A percentile compares a stretch with the other conserved stretches of the same genome.
phyloP scores from a whole-genome alignment of 179 eudicot species.

The Beta macrorhiza region DNA sequence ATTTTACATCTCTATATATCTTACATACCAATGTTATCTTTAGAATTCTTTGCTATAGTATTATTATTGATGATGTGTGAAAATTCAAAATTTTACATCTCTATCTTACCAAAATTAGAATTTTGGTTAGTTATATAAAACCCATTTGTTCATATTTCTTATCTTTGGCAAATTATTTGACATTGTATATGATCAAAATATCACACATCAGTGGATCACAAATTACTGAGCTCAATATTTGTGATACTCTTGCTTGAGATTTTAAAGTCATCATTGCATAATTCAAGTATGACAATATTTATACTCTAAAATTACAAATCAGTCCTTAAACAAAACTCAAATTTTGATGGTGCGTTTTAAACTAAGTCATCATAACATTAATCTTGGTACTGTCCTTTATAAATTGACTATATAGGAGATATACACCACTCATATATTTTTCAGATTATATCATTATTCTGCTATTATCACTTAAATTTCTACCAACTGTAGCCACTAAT shows the following conservation, averaged over 20 bases:
- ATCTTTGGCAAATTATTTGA: too few relatives aligned
- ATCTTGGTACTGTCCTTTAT: neutral
- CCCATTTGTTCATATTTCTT: too few relatives aligned
- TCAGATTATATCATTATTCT: conserved; percentile 3
- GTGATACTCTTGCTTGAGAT: neutral
- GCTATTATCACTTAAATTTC: conserved; percentile 3
- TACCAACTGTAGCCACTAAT: conserved; percentile 24
- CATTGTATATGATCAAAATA: too few relatives aligned
- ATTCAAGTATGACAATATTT: neutral
- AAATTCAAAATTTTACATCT: too few relatives aligned
- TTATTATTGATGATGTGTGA: too few relatives aligned
- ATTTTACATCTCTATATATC: too few relatives aligned
- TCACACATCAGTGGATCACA: too few relatives aligned
- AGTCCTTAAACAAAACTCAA: neutral
- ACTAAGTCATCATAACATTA: conserved; percentile 14
- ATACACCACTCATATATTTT: neutral
- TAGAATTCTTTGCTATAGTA: too few relatives aligned
- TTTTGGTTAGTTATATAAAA: too few relatives aligned
- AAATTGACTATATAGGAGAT: neutral
- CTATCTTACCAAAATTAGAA: too few relatives aligned
- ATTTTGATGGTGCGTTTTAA: neutral
- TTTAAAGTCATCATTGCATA: conserved; percentile 5
- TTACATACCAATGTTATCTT: too few relatives aligned
- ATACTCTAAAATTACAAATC: conserved; percentile 12
- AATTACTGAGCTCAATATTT: neutral